A percentile compares a stretch with the other conserved stretches of the same genome.
Evolutionary conservation across 1,284 basidiomycete genomes (phyloP).

Genomic region (Fistulina hepatica): DNA sequence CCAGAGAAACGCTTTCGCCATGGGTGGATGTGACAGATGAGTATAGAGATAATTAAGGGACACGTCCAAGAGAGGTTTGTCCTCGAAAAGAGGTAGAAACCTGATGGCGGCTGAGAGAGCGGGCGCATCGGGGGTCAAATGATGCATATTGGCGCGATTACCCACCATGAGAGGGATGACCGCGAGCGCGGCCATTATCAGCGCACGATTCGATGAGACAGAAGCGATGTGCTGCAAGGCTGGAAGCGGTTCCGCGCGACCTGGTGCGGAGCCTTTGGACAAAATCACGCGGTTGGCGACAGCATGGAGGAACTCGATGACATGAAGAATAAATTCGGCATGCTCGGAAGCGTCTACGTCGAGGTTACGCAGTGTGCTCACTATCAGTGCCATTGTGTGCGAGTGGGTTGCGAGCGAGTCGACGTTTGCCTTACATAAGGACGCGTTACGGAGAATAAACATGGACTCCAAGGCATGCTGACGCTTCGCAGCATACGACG

Average conservation of each 20-base stretch:
- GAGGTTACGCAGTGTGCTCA: slow-evolving; percentile 46
- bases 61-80: slow-evolving; percentile 57
- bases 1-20: slow-evolving; percentile 67
- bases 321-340: slow-evolving; percentile 56
- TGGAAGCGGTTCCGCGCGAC: slow-evolving; percentile 31
- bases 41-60: slow-evolving; percentile 67
- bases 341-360: slow-evolving; percentile 47
- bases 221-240: slow-evolving; percentile 43
- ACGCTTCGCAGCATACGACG: slow-evolving; percentile 39
- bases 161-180: slow-evolving; percentile 51
- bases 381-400: slow-evolving; percentile 49
- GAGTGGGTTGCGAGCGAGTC: slow-evolving; percentile 45
- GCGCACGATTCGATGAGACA: slow-evolving; percentile 53
- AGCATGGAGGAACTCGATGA: slow-evolving; percentile 54
- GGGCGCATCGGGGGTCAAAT: slow-evolving; percentile 41
- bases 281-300: slow-evolving; percentile 35
- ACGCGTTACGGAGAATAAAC: slow-evolving; percentile 68
- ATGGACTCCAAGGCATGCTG: slow-evolving; percentile 66
- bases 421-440: slow-evolving; percentile 54
- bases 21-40: slow-evolving; percentile 61
- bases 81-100: slow-evolving; percentile 62
- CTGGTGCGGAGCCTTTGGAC: slow-evolving; percentile 26
- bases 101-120: slow-evolving; percentile 51
- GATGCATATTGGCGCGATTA: slow-evolving; percentile 45
- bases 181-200: slow-evolving; percentile 54